phyloP scores from a whole-genome alignment of 345 rosid genomes.

The Clausena lansium region DNA sequence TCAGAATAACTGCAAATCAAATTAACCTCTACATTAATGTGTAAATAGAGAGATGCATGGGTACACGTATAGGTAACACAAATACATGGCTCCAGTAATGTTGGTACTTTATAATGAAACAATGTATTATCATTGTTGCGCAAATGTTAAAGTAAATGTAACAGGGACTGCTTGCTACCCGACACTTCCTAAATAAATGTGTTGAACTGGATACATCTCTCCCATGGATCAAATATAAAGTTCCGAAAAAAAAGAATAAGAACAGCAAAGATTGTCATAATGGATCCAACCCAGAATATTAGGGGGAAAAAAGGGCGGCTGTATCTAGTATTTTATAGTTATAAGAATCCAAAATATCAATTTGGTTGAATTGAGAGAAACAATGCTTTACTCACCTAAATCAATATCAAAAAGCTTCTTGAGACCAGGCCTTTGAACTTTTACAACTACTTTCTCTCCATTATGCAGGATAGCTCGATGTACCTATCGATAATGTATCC shows the following conservation, averaged over 20 bases:
- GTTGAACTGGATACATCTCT: neutral
- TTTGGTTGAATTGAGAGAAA: neutral
- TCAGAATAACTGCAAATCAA: neutral
- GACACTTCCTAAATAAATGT: neutral
- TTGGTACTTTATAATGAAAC: neutral
- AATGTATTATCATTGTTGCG: too few relatives aligned
- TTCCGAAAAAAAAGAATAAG: too few relatives aligned
- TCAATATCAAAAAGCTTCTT: constrained; percentile 94
- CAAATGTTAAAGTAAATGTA: neutral
- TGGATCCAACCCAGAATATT: too few relatives aligned
- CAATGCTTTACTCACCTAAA: constrained; percentile 48
- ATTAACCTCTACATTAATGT: neutral
- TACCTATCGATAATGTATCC: constrained; percentile 49
- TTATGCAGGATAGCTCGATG: constrained; percentile 88
- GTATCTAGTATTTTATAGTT: neutral
- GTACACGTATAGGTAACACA: neutral
- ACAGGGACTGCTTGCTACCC: neutral
- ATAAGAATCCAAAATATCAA: neutral
- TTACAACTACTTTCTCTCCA: constrained; percentile 86
- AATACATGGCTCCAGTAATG: neutral
- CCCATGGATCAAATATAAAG: neutral
- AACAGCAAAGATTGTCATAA: neutral
- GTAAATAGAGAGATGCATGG: neutral
- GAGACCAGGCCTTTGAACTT: constrained; percentile 95
- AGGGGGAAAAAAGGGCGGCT: neutral